phyloP scores from a whole-genome alignment of 2,329 filamentous ascomycete species.

The Sarocladium strictum region DNA sequence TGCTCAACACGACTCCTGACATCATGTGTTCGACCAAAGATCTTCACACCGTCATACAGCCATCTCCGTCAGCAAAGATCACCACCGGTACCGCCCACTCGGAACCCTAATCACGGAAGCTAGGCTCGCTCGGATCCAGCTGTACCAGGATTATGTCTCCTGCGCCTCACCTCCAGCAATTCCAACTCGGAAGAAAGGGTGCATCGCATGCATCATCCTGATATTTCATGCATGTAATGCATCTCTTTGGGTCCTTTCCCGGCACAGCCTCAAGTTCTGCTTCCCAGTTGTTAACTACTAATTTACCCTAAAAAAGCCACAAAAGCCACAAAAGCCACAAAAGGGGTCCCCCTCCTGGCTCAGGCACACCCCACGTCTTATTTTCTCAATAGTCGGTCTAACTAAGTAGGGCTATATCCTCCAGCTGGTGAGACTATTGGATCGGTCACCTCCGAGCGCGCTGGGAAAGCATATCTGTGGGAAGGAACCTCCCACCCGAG shows the following conservation, averaged over 20 bases:
- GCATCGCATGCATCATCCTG: too few relatives aligned
- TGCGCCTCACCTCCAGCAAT: neutral
- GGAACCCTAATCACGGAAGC: conserved; percentile 1
- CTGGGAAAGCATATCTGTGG: neutral
- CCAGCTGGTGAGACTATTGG: conserved; percentile 2
- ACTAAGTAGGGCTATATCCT: neutral
- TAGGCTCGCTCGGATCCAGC: neutral
- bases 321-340: too few relatives aligned
- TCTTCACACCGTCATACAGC: neutral
- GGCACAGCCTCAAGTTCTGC: neutral
- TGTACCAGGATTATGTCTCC: neutral
- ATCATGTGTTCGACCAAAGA: neutral
- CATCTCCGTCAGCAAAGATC: neutral
- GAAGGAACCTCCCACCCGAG: too few relatives aligned
- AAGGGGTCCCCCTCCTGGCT: too few relatives aligned
- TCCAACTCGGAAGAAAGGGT: too few relatives aligned
- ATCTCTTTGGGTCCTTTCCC: neutral
- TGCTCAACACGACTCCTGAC: neutral
- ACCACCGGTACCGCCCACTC: neutral
- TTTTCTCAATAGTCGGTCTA: neutral
- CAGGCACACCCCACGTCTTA: neutral
- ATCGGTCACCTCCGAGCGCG: neutral
- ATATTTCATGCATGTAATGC: neutral
- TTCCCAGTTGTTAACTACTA: neutral
- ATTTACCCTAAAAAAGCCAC: too few relatives aligned